phyloP scores from a whole-genome alignment of 169 alveolate genomes.

The Plasmodium gonderi region DNA sequence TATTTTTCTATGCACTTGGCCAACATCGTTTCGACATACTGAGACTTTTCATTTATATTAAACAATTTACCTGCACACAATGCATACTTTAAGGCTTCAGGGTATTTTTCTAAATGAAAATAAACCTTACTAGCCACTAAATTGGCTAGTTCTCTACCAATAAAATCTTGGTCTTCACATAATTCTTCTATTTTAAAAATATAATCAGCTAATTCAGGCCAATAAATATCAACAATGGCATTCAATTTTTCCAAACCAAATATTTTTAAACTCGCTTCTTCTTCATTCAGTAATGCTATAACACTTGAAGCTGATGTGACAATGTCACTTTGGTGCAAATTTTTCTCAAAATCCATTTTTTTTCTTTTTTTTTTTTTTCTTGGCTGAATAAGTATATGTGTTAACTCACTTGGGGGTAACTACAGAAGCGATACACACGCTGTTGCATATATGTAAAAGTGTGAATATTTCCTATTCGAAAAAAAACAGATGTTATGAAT shows the following conservation, averaged over 20 bases:
- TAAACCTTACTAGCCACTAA: constrained; percentile 95
- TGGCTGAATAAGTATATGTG: neutral
- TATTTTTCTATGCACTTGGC: constrained; percentile 71
- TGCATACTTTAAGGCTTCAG: constrained; percentile 94
- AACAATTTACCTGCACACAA: constrained; percentile 94
- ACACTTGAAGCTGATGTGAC: constrained; percentile 85
- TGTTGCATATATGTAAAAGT: neutral
- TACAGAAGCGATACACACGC: neutral
- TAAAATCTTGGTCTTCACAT: constrained; percentile 85
- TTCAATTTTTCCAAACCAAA: constrained; percentile 86
- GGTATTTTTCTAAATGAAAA: constrained; percentile 95
- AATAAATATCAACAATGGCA: constrained; percentile 84
- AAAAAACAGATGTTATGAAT: neutral
- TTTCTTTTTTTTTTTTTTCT: neutral
- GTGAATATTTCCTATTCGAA: neutral
- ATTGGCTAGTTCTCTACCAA: constrained; percentile 92
- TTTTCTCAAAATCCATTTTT: constrained; percentile 41
- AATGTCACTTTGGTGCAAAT: constrained; percentile 34
- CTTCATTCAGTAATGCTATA: constrained; percentile 85
- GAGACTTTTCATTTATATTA: constrained; percentile 84
- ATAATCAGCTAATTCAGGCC: constrained; percentile 89
- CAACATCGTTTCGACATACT: constrained; percentile 83
- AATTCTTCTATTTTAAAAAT: constrained; percentile 80
- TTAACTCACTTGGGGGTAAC: neutral
- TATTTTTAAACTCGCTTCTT: constrained; percentile 78